Evolutionary conservation across 2,329 filamentous ascomycete genomes (phyloP), one percentile per base, ranked within the genome.

Genomic region (Elsinoe fawcettii): DNA sequence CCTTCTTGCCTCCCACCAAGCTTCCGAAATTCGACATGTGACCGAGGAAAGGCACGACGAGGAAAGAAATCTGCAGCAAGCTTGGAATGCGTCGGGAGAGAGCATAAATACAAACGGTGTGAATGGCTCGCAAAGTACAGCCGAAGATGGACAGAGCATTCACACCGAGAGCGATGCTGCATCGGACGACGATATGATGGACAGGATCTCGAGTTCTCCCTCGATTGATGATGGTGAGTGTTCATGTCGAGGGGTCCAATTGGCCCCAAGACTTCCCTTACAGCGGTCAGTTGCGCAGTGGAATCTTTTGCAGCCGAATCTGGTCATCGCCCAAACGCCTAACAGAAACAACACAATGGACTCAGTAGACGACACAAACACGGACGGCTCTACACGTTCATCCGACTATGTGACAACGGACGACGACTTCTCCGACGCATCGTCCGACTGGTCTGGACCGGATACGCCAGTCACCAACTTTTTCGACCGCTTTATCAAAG

Each of bases 211-310:
- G 67, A 97, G 91, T 73, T 97, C 92, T 66, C 93, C 93, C 69
- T 97, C 92, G 66, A 99, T 99, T 73, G 90, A 95, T 79, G 92
- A 97, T 86, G 92, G 92, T 99, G 85, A 81, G 90, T 93, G 77
- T 75, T 74, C 72, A 74, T 66, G 30, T 56, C 41, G 16, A 12
- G 49, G 30, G 49, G 49, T 14, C 12, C 20, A 37, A 11, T 7
- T 71, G 63, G 67, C 69, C 69, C 69, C 58, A 64, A 62, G 41
- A 57, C 43, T 66, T 49, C 22, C 49, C 39, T 53, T 53, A 30
- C 49, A 53, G 49, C 49, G 49, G 11, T 53, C 49, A 53, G 32
- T 39, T 6, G 49, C 49, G 49, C 49, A 27, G 49, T 53, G 49
- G 49, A 53, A 53, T 39, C 32, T 53, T 12, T 53, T 53, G 12